Base-by-base conservation (phyloP, 2,329 filamentous ascomycete genomes). In the Atkinsonella hypoxylon region DNA sequence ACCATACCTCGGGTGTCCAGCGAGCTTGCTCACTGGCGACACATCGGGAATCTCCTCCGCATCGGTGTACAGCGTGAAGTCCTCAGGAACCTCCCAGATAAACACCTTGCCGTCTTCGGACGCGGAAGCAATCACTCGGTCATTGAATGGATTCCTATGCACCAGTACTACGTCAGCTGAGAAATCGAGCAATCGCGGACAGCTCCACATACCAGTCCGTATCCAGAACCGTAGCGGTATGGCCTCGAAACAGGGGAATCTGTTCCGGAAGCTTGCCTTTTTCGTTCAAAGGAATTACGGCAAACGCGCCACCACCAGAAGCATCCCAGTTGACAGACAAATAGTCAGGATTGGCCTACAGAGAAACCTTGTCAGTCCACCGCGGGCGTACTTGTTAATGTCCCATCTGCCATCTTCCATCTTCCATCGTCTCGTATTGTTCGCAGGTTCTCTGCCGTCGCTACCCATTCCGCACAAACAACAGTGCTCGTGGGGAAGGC, bases 321-420 rank as follows among this genome's bases (percentile, higher is more conserved):
- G 93, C 79, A 71, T 98, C 91, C 93, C 93, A 98, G 77, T 98
- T 98, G 73, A 98, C 90, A 6, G 93, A 85, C 60, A 98, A 78
- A 69, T 93, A 97, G 69, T 95, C 84, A 47, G 93, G 90, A 70
- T 98, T 98, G 67, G 82, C 93, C 89, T 94, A 65, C 42, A 48
- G 42, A 44, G 17, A 51, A 34, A 43, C 44, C 31, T 43, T 32
- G 50, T 60, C 52, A 58, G 57, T 49, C 44, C 31, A 32, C 42
- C 42, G 26, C 22, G n/a, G 31, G 17, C 31, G 18, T 11, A 15
- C 22, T 26, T 44, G 38, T 26, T 12, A 32, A 36, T 39, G 4
- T 26, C 20, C 11, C 30, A n/a, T 44, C 17, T 18, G 32, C 17
- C 20, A 1, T 22, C 18, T n/a, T n/a, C n/a, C 30, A n/a, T 44